Percentiles rank a stretch among this genome's conserved stretches.
phyloP scores from a whole-genome alignment of 345 rosid genomes.

The Aquilaria sinensis region DNA sequence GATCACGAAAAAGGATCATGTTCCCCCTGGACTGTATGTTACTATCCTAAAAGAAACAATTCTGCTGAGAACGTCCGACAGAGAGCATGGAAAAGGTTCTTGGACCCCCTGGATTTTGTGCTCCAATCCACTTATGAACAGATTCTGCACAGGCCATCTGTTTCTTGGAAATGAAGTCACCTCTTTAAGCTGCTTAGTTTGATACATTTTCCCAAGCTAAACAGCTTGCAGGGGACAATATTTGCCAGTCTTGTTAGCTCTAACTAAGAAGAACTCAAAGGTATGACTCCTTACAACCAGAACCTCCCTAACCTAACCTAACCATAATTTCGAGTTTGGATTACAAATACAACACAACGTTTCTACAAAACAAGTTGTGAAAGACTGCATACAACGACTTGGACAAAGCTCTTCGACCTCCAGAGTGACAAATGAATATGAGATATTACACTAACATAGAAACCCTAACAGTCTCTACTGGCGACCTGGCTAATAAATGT shows the following conservation, averaged over 20 bases:
- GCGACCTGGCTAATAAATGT: slow-evolving; percentile 5
- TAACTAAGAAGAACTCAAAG: background rate
- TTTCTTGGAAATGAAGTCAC: background rate
- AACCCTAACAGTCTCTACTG: too few species aligned
- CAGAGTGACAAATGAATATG: too few species aligned
- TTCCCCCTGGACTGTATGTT: slow-evolving; percentile 10
- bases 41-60: background rate
- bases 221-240: too few species aligned
- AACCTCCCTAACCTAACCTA: background rate
- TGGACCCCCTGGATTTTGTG: slow-evolving; percentile 9
- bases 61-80: slow-evolving; percentile 12
- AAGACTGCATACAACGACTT: too few species aligned
- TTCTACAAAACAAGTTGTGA: too few species aligned
- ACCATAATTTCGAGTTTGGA: background rate
- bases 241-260: too few species aligned
- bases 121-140: slow-evolving; percentile 3
- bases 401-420: too few species aligned
- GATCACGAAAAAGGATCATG: slow-evolving; percentile 15
- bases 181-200: background rate
- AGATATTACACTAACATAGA: too few species aligned
- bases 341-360: too few species aligned
- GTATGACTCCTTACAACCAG: background rate
- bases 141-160: background rate
- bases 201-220: background rate
- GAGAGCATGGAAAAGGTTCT: slow-evolving; percentile 9